A percentile compares a stretch with the other conserved stretches of the same genome.
phyloP scores from a whole-genome alignment of 768 basidiomycete genomes.

The Lyophyllum shimeji region DNA sequence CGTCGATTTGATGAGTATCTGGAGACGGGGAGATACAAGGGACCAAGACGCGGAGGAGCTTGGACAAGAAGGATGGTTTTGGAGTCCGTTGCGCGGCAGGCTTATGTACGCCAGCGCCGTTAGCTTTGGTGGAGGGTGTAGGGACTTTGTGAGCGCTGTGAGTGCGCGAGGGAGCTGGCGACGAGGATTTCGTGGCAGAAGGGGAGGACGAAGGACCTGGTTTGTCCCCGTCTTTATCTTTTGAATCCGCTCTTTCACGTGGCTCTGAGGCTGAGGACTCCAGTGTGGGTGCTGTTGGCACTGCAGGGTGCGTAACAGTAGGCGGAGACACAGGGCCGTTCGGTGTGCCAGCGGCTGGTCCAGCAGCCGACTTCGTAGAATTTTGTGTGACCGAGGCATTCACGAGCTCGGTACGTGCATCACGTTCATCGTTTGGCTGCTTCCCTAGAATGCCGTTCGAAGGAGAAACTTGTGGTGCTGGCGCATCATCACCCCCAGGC shows the following conservation, averaged over 20 bases:
- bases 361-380: constrained; percentile 5
- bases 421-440: constrained; percentile 1
- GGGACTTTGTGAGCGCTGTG: constrained; percentile 8
- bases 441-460: constrained; percentile 8
- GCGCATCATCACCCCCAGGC: constrained; percentile 14
- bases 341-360: constrained; percentile 7
- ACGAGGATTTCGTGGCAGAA: constrained; percentile 7
- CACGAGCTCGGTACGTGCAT: not conserved
- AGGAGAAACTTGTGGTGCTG: constrained; percentile 5
- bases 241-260: constrained; percentile 15
- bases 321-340: constrained; percentile 11
- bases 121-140: constrained; percentile 16
- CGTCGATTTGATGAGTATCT: constrained; percentile 43
- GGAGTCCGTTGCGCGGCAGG: constrained; percentile 16
- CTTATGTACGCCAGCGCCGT: constrained; percentile 18
- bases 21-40: constrained; percentile 62
- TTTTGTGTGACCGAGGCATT: not conserved
- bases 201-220: constrained; percentile 11
- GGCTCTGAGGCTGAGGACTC: constrained; percentile 5
- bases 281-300: constrained; percentile 3
- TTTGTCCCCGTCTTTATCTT: constrained; percentile 20
- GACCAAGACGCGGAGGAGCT: constrained; percentile 59
- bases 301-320: constrained; percentile 5
- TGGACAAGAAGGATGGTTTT: constrained; percentile 58
- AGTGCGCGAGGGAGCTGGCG: constrained; percentile 10